phyloP scores from a whole-genome alignment of 441 rosid species.

The Syzygium syzygioides region DNA sequence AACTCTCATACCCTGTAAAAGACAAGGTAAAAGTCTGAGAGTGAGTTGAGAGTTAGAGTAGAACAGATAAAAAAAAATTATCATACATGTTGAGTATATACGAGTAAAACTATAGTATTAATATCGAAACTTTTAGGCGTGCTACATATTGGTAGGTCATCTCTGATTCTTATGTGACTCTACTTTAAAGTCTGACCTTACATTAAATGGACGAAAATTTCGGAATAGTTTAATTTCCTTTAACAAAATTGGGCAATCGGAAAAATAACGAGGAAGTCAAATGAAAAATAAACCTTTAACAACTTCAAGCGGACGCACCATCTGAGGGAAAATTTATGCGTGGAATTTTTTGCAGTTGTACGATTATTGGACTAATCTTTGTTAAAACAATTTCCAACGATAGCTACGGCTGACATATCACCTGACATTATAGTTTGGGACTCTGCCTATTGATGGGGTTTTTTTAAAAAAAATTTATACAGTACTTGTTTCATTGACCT shows the following conservation, averaged over 20 bases:
- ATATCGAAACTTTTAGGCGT: neutral
- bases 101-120: neutral
- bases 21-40: rapidly evolving
- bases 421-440: neutral
- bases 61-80: neutral
- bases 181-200: neutral
- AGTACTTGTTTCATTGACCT: neutral
- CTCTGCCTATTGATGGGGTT: neutral
- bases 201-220: too few species aligned
- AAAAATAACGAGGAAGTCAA: neutral
- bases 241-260: neutral
- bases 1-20: too few species aligned
- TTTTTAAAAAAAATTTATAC: neutral
- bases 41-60: too few species aligned
- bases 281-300: neutral
- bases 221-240: neutral
- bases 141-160: neutral
- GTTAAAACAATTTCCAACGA: neutral
- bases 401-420: neutral
- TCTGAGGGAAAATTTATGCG: neutral
- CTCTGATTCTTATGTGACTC: neutral
- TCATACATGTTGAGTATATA: neutral
- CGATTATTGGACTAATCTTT: neutral
- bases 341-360: neutral
- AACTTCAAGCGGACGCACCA: neutral